A percentile compares a stretch with the other conserved stretches of the same genome.
These are phyloP conservation scores for Amoebophrya sp. DNA, from an alignment of 169 alveolate genomes.

Conservation along the genomic window DNA sequence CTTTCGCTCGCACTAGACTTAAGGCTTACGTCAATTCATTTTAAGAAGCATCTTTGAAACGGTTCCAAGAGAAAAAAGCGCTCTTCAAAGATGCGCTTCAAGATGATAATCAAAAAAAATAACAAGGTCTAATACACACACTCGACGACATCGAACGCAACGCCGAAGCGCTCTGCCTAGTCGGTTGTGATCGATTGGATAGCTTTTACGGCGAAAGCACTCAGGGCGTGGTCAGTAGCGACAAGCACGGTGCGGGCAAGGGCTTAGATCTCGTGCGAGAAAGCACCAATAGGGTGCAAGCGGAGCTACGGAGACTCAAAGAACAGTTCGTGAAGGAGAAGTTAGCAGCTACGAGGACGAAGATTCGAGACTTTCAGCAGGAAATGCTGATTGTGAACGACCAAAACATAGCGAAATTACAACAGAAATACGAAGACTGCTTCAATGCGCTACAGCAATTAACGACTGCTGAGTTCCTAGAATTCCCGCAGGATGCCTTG, in stretches of 20 bases:
- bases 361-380: background rate
- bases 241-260: background rate
- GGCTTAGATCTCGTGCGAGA: background rate
- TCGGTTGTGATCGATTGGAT: background rate
- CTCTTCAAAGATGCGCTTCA: too few species aligned
- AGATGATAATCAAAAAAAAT: too few species aligned
- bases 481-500: background rate
- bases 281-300: background rate
- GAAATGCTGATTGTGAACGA: constrained; percentile 23
- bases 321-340: background rate
- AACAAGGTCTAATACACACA: too few species aligned
- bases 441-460: background rate
- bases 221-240: background rate
- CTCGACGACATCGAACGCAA: background rate
- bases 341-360: background rate
- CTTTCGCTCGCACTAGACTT: background rate
- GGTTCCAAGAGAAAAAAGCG: too few species aligned
- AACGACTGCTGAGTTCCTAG: background rate
- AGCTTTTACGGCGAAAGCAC: background rate
- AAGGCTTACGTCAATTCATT: too few species aligned
- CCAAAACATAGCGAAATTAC: background rate
- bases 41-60: too few species aligned
- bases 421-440: background rate
- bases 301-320: background rate
- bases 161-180: background rate